Evolutionary conservation across 371 early-diverging fungal genomes (phyloP).

Genomic region (Lichtheimia ramosa): DNA sequence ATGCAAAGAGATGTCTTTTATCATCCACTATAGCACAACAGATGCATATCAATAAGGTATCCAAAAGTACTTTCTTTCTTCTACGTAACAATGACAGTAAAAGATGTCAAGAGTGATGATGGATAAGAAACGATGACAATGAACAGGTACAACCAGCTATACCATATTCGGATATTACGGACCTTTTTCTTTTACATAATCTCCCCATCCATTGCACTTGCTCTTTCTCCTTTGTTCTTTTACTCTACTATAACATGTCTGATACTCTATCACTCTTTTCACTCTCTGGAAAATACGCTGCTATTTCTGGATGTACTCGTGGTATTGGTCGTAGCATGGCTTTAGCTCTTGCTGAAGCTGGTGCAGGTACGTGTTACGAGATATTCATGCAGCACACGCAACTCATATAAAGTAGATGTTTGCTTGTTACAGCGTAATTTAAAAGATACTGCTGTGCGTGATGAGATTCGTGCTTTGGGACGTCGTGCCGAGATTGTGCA

Average conservation of each 20-base stretch:
- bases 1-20: no score
- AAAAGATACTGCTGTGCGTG: constrained; percentile 16
- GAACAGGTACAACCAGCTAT: neutral
- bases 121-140: neutral
- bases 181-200: no score
- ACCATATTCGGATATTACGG: no score
- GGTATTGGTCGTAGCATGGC: constrained; percentile 35
- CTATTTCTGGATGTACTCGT: constrained; percentile 29
- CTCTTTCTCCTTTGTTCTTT: neutral
- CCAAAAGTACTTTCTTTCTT: no score
- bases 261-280: constrained; percentile 16
- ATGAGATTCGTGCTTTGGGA: constrained; percentile 23
- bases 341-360: constrained; percentile 30
- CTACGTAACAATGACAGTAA: neutral
- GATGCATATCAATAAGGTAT: no score
- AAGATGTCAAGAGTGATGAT: neutral
- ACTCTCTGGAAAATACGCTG: constrained; percentile 26
- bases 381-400: no score
- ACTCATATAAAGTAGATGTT: constrained; percentile 14
- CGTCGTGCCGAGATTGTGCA: constrained; percentile 26
- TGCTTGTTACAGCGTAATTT: constrained; percentile 28
- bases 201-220: neutral
- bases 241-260: neutral
- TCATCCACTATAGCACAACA: no score
- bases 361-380: constrained; percentile 24